phyloP scores from a whole-genome alignment of 345 rosid genomes.

The Bretschneidera sinensis region DNA sequence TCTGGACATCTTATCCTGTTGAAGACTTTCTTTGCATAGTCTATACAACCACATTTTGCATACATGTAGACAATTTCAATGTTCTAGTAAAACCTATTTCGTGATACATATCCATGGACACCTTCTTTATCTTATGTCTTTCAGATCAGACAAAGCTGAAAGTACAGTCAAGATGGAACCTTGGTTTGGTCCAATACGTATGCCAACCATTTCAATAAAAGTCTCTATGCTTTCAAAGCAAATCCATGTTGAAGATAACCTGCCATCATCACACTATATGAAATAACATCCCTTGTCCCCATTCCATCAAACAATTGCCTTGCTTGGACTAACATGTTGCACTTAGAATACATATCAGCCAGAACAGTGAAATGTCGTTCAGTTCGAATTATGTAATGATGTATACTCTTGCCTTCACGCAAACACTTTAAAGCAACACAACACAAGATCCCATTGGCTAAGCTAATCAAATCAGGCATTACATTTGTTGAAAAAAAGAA shows the following conservation, averaged over 20 bases:
- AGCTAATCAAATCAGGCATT: conserved; percentile 19
- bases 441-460: conserved; percentile 26
- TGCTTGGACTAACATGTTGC: conserved; percentile 24
- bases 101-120: conserved; percentile 24
- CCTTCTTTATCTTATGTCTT: conserved; percentile 23
- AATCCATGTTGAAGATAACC: conserved; percentile 25
- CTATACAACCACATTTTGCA: conserved; percentile 20
- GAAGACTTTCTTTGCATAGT: conserved; percentile 20
- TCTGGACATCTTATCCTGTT: conserved; percentile 21
- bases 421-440: conserved; percentile 27
- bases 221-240: conserved; percentile 17
- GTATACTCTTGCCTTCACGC: conserved; percentile 31
- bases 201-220: conserved; percentile 26
- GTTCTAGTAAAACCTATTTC: conserved; percentile 12
- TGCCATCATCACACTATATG: conserved; percentile 29
- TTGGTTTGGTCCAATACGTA: conserved; percentile 19
- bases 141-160: conserved; percentile 24
- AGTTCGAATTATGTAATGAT: conserved; percentile 22
- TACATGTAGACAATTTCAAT: conserved; percentile 26
- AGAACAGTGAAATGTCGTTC: conserved; percentile 28
- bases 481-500: too few relatives aligned
- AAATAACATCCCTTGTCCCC: conserved; percentile 26
- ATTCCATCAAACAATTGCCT: conserved; percentile 21
- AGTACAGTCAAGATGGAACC: conserved; percentile 23
- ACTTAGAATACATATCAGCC: conserved; percentile 32